A percentile compares a stretch with the other conserved stretches of the same genome.
These are phyloP conservation scores for Phallus indusiatus DNA, from an alignment of 768 basidiomycete genomes.

Conservation along the genomic window DNA sequence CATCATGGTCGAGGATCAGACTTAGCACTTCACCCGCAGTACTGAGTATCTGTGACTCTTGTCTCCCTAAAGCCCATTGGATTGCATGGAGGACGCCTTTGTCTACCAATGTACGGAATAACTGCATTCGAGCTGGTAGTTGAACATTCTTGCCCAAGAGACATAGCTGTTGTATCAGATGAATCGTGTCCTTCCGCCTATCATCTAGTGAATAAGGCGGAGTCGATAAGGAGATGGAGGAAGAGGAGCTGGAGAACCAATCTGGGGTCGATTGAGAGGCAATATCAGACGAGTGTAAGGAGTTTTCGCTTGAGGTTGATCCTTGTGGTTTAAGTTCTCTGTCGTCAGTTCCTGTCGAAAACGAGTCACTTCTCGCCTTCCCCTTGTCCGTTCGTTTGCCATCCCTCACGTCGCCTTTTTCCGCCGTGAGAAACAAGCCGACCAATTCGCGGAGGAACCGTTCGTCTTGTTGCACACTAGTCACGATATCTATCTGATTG, in stretches of 20 bases:
- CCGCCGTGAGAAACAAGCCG: conserved; percentile 39
- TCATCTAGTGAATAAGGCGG: conserved; percentile 25
- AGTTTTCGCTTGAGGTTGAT: conserved; percentile 10
- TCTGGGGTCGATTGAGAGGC: neutral
- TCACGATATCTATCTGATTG: conserved; percentile 98
- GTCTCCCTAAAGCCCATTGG: conserved; percentile 79
- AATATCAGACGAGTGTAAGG: neutral
- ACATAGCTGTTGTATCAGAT: conserved; percentile 86
- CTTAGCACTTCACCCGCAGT: conserved; percentile 82
- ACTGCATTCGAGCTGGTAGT: conserved; percentile 68
- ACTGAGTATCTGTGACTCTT: conserved; percentile 60
- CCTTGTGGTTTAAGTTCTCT: conserved; percentile 32
- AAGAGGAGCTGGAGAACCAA: neutral
- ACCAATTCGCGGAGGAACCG: conserved; percentile 73
- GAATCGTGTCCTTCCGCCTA: conserved; percentile 66
- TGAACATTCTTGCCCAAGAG: conserved; percentile 97
- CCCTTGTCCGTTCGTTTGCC: conserved; percentile 13
- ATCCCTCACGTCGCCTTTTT: neutral
- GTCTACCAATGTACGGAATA: conserved; percentile 84
- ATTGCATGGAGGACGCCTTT: conserved; percentile 84
- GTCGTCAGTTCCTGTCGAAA: conserved; percentile 1
- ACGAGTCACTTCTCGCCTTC: neutral
- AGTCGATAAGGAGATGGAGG: conserved; percentile 11
- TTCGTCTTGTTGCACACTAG: conserved; percentile 72
- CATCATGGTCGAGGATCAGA: conserved; percentile 82